These are phyloP conservation scores for Cyberlindnera xishuangbannaensis DNA, from an alignment of 805 yeast species.

Conservation along the genomic window DNA sequence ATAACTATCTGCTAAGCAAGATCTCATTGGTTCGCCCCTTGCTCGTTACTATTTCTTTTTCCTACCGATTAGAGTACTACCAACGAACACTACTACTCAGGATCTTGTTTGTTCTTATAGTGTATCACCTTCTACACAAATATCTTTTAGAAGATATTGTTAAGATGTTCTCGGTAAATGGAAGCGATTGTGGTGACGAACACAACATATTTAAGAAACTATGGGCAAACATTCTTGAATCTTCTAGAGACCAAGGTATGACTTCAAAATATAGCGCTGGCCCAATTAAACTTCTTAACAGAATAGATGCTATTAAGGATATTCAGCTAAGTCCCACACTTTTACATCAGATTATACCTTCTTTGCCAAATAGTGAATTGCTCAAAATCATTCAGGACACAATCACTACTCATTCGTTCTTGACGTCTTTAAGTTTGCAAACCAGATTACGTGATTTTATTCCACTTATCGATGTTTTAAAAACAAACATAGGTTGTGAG, in stretches of 20 bases:
- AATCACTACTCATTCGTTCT: no score
- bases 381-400: no score
- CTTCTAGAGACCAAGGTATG: background rate
- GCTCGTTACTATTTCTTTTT: constrained; percentile 20
- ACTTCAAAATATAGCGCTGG: constrained; percentile 15
- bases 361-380: no score
- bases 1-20: constrained; percentile 7
- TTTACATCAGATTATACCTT: constrained; percentile 17
- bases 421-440: no score
- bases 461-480: constrained; percentile 6
- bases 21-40: constrained; percentile 22
- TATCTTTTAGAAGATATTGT: constrained; percentile 10
- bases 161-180: constrained; percentile 11
- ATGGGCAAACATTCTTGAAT: constrained; percentile 22
- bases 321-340: constrained; percentile 7
- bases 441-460: no score
- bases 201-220: constrained; percentile 21
- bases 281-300: constrained; percentile 18
- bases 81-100: constrained; percentile 13
- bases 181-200: constrained; percentile 18
- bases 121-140: constrained; percentile 12
- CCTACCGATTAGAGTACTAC: constrained; percentile 16
- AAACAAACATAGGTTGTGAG: constrained; percentile 11
- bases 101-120: constrained; percentile 12
- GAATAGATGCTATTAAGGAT: constrained; percentile 12